Conservation (phyloP, 2,329 filamentous ascomycete species). For the Aureobasidium sp. region DNA sequence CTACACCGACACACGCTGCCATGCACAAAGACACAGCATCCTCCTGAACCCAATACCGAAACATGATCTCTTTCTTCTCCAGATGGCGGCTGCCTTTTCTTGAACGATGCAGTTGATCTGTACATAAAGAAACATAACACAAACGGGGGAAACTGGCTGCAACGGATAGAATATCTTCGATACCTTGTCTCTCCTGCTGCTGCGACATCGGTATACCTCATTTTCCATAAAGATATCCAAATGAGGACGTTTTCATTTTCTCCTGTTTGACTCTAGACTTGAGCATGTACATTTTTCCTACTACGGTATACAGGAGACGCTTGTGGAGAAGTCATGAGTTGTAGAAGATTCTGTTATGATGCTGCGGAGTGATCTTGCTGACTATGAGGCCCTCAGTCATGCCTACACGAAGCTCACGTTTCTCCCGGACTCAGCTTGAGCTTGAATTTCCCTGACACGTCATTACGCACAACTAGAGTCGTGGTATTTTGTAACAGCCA, state of each 20-base stretch:
- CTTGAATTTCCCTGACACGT: too few species aligned
- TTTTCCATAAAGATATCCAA: conserved; percentile 9
- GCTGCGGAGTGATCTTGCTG: too few species aligned
- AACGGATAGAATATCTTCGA: conserved; percentile 7
- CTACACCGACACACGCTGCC: neutral
- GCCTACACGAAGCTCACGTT: too few species aligned
- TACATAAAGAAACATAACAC: conserved; percentile 15
- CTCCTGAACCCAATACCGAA: too few species aligned
- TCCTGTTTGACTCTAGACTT: neutral
- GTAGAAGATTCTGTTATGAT: too few species aligned
- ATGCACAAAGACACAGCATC: neutral
- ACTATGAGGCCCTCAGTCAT: too few species aligned
- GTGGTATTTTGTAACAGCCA: too few species aligned
- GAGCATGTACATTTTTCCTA: neutral
- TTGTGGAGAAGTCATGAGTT: too few species aligned
- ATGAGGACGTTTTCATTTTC: neutral
- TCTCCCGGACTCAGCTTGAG: too few species aligned
- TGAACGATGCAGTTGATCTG: conserved; percentile 14
- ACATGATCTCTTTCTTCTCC: too few species aligned
- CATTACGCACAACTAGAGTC: too few species aligned
- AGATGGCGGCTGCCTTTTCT: neutral
- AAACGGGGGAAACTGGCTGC: neutral
- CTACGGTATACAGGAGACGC: too few species aligned
- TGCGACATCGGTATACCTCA: neutral
- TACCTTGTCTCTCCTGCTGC: neutral